Conservation (phyloP, 306 rosid genomes). For the Purshia tridentata region DNA sequence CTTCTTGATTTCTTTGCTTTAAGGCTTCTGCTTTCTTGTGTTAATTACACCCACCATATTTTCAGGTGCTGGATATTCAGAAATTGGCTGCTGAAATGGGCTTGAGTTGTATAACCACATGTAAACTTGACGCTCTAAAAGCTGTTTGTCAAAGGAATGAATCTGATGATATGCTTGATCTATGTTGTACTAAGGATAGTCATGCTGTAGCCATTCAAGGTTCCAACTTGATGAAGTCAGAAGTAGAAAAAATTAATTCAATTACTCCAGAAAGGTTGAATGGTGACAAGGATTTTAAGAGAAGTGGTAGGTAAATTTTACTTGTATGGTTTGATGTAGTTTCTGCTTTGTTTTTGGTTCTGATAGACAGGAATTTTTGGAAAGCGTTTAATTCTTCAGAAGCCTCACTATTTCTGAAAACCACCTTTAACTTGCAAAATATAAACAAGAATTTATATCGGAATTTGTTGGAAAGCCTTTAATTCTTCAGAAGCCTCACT, state of each 20-base stretch:
- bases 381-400: not conserved
- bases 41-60: constrained; percentile 18
- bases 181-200: constrained; percentile 33
- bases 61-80: constrained; percentile 77
- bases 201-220: constrained; percentile 36
- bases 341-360: not conserved
- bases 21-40: constrained; percentile 5
- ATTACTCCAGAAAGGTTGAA: constrained; percentile 36
- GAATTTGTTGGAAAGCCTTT: too few relatives aligned
- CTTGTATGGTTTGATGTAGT: constrained; percentile 1
- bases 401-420: not conserved
- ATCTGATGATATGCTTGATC: constrained; percentile 32
- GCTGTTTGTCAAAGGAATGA: constrained; percentile 57
- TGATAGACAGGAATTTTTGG: not conserved
- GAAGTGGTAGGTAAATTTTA: constrained; percentile 53
- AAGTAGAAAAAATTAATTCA: constrained; percentile 40
- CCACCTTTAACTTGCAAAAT: constrained; percentile 1
- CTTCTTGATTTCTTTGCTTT: constrained; percentile 5
- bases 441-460: not conserved
- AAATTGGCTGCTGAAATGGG: constrained; percentile 95
- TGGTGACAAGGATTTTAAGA: constrained; percentile 35
- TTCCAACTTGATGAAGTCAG: constrained; percentile 35
- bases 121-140: constrained; percentile 82
- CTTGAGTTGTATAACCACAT: constrained; percentile 69
- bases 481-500: not conserved